Percentiles rank a stretch among this genome's conserved stretches.
Conservation (phyloP, 176 grass and related monocot genomes). For the bread wheat (Triticum aestivum) region DNA sequence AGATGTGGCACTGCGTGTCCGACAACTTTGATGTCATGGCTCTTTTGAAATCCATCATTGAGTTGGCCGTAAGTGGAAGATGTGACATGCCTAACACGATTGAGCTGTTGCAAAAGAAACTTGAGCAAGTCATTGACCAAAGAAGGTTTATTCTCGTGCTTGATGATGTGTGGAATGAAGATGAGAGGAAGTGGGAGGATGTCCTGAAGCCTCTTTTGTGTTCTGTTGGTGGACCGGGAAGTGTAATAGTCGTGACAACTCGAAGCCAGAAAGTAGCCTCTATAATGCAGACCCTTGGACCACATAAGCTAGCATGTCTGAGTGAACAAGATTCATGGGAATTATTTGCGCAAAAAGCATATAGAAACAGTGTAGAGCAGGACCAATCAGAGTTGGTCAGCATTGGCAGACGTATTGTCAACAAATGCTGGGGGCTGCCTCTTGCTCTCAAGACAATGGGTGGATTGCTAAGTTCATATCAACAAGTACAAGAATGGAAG, state of each 20-base stretch:
- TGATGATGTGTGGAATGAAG: too few relatives aligned
- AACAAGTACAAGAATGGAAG: neutral
- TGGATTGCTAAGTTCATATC: conserved; percentile 22
- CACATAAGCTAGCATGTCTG: neutral
- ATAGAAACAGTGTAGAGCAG: neutral
- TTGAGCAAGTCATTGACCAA: too few relatives aligned
- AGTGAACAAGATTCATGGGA: neutral
- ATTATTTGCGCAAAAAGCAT: conserved; percentile 4
- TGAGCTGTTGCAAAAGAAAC: too few relatives aligned
- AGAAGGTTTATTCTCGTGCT: too few relatives aligned
- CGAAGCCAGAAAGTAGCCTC: neutral
- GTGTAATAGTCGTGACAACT: neutral
- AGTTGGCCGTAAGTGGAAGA: too few relatives aligned
- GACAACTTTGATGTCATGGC: too few relatives aligned
- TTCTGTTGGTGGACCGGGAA: too few relatives aligned
- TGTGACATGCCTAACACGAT: too few relatives aligned
- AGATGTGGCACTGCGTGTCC: too few relatives aligned
- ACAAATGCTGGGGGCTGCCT: neutral
- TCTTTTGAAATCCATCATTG: too few relatives aligned
- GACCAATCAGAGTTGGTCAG: neutral
- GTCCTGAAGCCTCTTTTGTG: too few relatives aligned
- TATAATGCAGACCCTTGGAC: neutral
- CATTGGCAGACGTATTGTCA: neutral
- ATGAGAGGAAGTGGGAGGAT: too few relatives aligned
- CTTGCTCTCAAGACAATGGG: conserved; percentile 23